Percentiles rank a stretch among this genome's conserved stretches.
phyloP scores from a whole-genome alignment of 352 stramenopile species.

The Phytophthora sojae region DNA sequence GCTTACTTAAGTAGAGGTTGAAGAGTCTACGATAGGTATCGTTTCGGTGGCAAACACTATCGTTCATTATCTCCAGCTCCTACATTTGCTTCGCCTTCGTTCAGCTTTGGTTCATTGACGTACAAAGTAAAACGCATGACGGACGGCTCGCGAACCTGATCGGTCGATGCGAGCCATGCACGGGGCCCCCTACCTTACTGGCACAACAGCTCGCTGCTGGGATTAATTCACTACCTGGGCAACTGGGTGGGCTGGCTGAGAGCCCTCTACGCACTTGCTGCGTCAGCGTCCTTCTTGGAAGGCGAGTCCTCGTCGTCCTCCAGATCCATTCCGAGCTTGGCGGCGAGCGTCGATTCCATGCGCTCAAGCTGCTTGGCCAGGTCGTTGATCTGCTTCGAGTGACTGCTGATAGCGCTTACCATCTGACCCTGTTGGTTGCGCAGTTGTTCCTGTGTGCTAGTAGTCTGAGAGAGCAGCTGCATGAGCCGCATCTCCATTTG shows the following conservation, averaged over 20 bases:
- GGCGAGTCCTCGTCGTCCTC: constrained; percentile 28
- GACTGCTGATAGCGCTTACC: constrained; percentile 78
- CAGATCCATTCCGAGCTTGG: constrained; percentile 56
- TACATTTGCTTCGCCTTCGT: constrained; percentile 10
- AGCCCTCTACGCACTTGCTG: constrained; percentile 41
- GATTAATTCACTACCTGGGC: constrained; percentile 41
- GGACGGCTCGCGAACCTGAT: constrained; percentile 17
- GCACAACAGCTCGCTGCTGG: constrained; percentile 30
- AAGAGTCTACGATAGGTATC: too few relatives aligned
- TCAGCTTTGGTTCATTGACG: constrained; percentile 29
- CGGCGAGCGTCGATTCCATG: constrained; percentile 80
- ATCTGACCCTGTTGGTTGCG: constrained; percentile 87
- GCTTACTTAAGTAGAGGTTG: too few relatives aligned
- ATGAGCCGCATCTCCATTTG: constrained; percentile 85
- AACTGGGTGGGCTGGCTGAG: constrained; percentile 22
- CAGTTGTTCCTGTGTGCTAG: constrained; percentile 85
- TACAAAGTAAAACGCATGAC: constrained; percentile 37
- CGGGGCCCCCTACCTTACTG: constrained; percentile 29
- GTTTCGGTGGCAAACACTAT: constrained; percentile 17
- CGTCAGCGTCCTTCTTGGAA: constrained; percentile 35
- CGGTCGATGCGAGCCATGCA: constrained; percentile 16
- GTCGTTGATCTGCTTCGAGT: constrained; percentile 86
- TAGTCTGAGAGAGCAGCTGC: constrained; percentile 86
- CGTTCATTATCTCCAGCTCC: constrained; percentile 30
- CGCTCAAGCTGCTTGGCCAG: constrained; percentile 85